phyloP scores from a whole-genome alignment of 331 rosid species.

The Stylosanthes scabra region DNA sequence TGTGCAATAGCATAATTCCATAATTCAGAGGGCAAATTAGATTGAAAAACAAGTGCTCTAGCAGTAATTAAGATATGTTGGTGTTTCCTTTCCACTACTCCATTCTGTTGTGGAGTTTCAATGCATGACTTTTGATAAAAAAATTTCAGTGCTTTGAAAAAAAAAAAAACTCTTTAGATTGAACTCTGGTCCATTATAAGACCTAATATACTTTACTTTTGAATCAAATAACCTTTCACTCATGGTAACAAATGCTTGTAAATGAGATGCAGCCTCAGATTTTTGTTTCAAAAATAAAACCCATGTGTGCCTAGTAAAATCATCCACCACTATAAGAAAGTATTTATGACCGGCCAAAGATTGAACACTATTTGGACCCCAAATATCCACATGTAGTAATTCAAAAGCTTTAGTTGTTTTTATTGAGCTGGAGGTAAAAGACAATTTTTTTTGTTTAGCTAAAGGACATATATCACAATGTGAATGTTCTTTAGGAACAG shows the following conservation, averaged over 20 bases:
- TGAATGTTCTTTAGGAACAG: too few species aligned
- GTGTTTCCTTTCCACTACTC: neutral
- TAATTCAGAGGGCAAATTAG: neutral
- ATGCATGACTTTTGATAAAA: too few species aligned
- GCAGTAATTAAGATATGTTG: neutral
- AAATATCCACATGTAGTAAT: neutral
- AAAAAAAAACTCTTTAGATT: too few species aligned
- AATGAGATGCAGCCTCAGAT: too few species aligned
- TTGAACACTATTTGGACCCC: neutral
- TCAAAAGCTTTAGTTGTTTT: neutral
- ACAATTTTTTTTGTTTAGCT: neutral
- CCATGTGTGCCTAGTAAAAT: neutral
- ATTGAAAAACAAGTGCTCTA: neutral
- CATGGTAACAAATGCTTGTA: too few species aligned
- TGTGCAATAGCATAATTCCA: neutral
- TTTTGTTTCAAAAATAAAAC: neutral
- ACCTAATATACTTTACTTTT: too few species aligned
- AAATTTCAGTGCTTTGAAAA: neutral
- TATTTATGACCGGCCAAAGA: neutral
- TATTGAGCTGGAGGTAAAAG: neutral
- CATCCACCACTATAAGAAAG: neutral
- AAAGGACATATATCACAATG: neutral
- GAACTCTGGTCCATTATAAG: too few species aligned
- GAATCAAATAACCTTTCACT: too few species aligned
- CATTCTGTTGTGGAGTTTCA: too few species aligned